Base-by-base conservation (phyloP, 148 eudicot species). In the Diospyros lotus region DNA sequence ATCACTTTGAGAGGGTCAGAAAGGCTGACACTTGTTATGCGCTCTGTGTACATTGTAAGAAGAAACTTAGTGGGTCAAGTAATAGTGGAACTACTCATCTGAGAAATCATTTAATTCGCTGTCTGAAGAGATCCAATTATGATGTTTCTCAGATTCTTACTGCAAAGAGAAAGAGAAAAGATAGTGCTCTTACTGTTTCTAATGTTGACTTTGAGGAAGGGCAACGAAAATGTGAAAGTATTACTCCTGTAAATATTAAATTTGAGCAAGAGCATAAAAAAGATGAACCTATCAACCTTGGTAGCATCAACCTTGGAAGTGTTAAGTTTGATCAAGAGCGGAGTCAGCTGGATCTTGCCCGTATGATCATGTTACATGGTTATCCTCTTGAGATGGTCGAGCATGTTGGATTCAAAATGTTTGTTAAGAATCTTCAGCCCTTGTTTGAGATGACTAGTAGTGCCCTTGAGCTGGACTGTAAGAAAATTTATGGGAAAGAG, bases 51-150 rank as follows among this genome's bases (percentile, higher is more conserved):
- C 98, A 94, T 75, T 94, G 98, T 80, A 89, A 86, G 73, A 94
- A 94, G 89, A 92, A 87, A 83, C 86, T 94, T 51, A 92, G 98
- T 76, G 98, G 98, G 8, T 94, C 98, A 68, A 94, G 97, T 83
- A 94, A 92, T 70, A 94, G 98, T 68, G 98, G 98, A 78, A 94
- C 98, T 44, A 94, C 98, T 60, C 98, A 94, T 84, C 78, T 94
- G 69, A 90, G 98, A 79, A 94, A 94, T 84, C 98, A 94, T 89
- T 79, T 94, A 85, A 77, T 94, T 83, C 86, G 98, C 73, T 94
- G 98, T 83, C 81, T 94, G 84, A 94, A 94, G 80, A 81, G 94
- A 72, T 90, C 98, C 51, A 90, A 92, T 80, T 86, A 72, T 81
- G 98, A 94, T 81, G 96, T 92, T 76, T 86, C 98, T 74, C 97